Evolutionary conservation across 306 rosid species (phyloP).

Genomic region (Fagus crenata): DNA sequence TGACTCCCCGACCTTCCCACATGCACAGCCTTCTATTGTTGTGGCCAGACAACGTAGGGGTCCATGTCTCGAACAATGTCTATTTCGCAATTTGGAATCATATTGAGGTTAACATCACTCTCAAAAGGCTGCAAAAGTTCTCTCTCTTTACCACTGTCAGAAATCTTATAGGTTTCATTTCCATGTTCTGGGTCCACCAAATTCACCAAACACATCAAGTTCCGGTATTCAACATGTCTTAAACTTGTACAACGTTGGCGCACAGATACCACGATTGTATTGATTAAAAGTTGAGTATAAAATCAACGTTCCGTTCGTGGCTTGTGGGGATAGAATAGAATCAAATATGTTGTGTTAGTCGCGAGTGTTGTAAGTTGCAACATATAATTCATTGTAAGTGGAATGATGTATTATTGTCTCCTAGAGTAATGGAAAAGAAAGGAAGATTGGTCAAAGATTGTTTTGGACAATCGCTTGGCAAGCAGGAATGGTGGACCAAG

Average conservation of each 20-base stretch:
- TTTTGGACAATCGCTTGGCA: constrained; percentile 35
- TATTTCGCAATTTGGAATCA: constrained; percentile 27
- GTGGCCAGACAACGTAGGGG: constrained; percentile 25
- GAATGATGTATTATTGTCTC: constrained; percentile 29
- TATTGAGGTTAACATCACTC: constrained; percentile 27
- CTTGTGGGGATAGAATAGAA: not conserved
- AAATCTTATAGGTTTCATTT: constrained; percentile 7
- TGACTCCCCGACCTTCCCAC: constrained; percentile 27
- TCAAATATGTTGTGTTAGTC: not conserved
- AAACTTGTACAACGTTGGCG: no score
- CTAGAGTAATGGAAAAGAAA: constrained; percentile 30
- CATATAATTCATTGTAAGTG: not conserved
- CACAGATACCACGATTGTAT: no score
- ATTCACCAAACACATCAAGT: constrained; percentile 12
- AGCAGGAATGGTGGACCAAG: constrained; percentile 42
- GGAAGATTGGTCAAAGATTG: constrained; percentile 63
- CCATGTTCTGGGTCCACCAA: constrained; percentile 14
- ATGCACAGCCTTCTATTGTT: constrained; percentile 32
- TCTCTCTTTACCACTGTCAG: constrained; percentile 11
- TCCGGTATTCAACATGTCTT: constrained; percentile 17
- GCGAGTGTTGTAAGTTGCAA: no score
- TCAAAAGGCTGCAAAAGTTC: constrained; percentile 30
- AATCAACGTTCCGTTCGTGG: constrained; percentile 9
- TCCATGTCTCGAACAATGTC: constrained; percentile 23
- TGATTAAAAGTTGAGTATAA: not conserved